These are phyloP conservation scores for Amauroascus niger DNA, from an alignment of 2,329 filamentous ascomycete genomes.

Conservation along the genomic window DNA sequence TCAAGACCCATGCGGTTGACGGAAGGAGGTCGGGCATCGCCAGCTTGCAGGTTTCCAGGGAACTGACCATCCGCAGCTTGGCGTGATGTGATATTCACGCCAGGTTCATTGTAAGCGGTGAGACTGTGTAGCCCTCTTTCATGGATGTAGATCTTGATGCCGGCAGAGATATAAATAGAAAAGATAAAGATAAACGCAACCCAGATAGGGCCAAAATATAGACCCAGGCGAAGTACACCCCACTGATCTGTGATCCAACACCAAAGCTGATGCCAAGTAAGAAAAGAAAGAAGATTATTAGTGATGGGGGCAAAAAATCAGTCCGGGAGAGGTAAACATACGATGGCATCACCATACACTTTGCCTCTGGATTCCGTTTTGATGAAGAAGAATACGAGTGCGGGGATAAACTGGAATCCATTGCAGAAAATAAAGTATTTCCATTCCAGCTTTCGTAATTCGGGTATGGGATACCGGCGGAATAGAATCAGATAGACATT, in stretches of 20 bases:
- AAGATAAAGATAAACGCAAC: slow-evolving; percentile 33
- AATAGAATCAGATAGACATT: slow-evolving; percentile 80
- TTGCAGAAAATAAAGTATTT: slow-evolving; percentile 63
- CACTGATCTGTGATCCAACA: slow-evolving; percentile 65
- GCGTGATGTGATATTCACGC: neutral
- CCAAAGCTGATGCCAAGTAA: slow-evolving; percentile 48
- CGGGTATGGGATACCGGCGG: slow-evolving; percentile 56
- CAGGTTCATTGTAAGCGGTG: neutral
- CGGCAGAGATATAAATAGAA: slow-evolving; percentile 33
- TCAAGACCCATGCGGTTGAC: neutral
- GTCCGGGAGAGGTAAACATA: slow-evolving; percentile 24
- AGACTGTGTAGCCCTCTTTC: slow-evolving; percentile 20
- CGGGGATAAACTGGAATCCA: slow-evolving; percentile 60
- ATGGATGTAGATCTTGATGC: slow-evolving; percentile 42
- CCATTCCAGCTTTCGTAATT: slow-evolving; percentile 58
- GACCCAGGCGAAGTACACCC: slow-evolving; percentile 61
- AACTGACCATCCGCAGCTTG: neutral
- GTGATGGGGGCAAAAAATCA: neutral
- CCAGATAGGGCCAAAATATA: slow-evolving; percentile 54
- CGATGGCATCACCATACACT: slow-evolving; percentile 63
- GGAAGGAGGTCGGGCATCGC: neutral
- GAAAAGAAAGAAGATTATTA: slow-evolving; percentile 1
- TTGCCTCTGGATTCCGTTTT: slow-evolving; percentile 43
- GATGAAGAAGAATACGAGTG: slow-evolving; percentile 59
- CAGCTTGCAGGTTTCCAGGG: neutral